Evolutionary conservation across 768 basidiomycete genomes (phyloP).

Genomic region (Collybia nuda): DNA sequence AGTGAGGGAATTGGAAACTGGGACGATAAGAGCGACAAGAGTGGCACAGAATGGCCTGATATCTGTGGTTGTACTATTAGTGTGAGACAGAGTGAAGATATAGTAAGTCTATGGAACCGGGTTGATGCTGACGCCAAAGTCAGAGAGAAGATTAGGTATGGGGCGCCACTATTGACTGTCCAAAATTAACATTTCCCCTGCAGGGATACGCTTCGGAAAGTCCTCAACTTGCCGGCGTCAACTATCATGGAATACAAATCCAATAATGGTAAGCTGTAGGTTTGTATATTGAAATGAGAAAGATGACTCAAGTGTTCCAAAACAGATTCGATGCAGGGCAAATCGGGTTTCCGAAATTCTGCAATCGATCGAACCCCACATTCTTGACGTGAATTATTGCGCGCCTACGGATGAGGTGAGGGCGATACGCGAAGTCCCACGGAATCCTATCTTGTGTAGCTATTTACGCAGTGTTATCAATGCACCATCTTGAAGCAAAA

Average conservation of each 20-base stretch:
- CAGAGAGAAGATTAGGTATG: constrained; percentile 81
- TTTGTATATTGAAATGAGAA: background rate
- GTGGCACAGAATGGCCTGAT: constrained; percentile 61
- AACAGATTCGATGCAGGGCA: constrained; percentile 86
- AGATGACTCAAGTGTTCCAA: background rate
- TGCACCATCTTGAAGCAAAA: background rate
- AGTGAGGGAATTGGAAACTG: constrained; percentile 26
- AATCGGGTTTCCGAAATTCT: constrained; percentile 78
- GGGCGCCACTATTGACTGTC: background rate
- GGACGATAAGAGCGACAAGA: constrained; percentile 36
- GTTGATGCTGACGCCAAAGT: constrained; percentile 74
- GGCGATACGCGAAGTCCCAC: background rate
- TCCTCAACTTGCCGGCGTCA: constrained; percentile 71
- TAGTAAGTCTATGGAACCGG: constrained; percentile 90
- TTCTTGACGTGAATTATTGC: constrained; percentile 12
- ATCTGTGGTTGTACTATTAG: constrained; percentile 96
- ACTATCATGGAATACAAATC: constrained; percentile 96
- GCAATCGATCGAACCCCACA: constrained; percentile 46
- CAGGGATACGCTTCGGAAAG: constrained; percentile 78
- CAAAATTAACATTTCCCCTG: background rate
- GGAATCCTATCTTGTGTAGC: constrained; percentile 1
- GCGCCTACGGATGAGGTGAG: background rate
- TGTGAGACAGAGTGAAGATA: constrained; percentile 91
- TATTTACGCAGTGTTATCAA: background rate
- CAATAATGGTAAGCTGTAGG: constrained; percentile 65